phyloP scores from a whole-genome alignment of 306 rosid genomes.

The Acacia acuminata region DNA sequence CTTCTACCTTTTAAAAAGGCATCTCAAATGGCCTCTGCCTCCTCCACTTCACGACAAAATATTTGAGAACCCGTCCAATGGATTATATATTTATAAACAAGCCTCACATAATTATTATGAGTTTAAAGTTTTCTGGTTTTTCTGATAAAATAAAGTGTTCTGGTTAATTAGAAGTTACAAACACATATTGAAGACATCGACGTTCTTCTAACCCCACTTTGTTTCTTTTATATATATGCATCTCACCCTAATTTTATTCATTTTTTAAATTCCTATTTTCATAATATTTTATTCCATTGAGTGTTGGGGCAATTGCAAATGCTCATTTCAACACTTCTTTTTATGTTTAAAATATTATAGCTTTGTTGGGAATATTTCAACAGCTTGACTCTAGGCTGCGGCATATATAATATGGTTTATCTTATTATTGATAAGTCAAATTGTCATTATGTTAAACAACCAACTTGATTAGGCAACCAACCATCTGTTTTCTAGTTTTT shows the following conservation, averaged over 20 bases:
- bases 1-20: not conserved
- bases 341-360: not conserved
- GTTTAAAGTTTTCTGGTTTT: not conserved
- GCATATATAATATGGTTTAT: not conserved
- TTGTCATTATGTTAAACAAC: slow-evolving; percentile 18
- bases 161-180: not conserved
- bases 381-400: not conserved
- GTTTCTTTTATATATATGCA: not conserved
- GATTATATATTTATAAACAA: not conserved
- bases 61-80: not conserved
- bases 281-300: not conserved
- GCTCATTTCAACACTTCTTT: not conserved
- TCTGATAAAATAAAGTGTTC: too few relatives aligned
- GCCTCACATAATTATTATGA: not conserved
- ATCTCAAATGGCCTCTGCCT: not conserved
- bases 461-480: slow-evolving; percentile 8
- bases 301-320: not conserved
- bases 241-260: not conserved
- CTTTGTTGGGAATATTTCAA: not conserved
- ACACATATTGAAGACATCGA: not conserved
- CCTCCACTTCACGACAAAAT: not conserved
- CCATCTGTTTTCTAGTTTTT: not conserved
- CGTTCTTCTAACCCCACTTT: not conserved
- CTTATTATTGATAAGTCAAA: not conserved
- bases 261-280: not conserved